Evolutionary conservation across 108 stramenopile genomes (phyloP).

Genomic region (Licmophora abbreviata): DNA sequence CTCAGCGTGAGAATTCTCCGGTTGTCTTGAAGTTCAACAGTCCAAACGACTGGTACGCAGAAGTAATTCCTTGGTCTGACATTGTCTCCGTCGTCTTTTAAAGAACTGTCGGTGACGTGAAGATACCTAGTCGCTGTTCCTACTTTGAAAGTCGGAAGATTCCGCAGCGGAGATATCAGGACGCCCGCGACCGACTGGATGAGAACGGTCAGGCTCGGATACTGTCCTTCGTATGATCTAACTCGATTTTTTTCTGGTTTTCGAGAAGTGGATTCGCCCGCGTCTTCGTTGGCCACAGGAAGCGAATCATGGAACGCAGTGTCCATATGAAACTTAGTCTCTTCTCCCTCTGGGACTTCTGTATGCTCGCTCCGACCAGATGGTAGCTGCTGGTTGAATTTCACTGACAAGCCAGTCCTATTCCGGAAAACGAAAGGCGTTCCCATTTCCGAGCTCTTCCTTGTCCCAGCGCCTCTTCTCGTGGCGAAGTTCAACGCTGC

Average conservation of each 20-base stretch:
- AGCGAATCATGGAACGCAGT: too few relatives aligned
- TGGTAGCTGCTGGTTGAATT: slow-evolving; percentile 31
- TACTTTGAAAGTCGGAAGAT: slow-evolving; percentile 44
- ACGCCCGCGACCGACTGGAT: slow-evolving; percentile 38
- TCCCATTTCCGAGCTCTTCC: slow-evolving; percentile 31
- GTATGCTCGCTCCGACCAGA: slow-evolving; percentile 13
- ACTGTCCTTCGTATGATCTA: slow-evolving; percentile 43
- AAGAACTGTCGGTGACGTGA: slow-evolving; percentile 6
- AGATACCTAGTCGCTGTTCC: slow-evolving; percentile 31
- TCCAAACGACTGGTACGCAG: slow-evolving; percentile 44
- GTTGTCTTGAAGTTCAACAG: slow-evolving; percentile 51
- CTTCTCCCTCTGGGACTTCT: slow-evolving; percentile 32
- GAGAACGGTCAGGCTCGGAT: slow-evolving; percentile 35
- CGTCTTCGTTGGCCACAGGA: slow-evolving; percentile 13
- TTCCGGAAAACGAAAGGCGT: slow-evolving; percentile 65
- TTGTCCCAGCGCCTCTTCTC: slow-evolving; percentile 32
- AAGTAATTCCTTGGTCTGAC: not conserved
- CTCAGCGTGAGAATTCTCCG: slow-evolving; percentile 54
- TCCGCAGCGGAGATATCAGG: slow-evolving; percentile 24
- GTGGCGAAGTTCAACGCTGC: slow-evolving; percentile 47
- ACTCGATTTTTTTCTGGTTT: too few relatives aligned
- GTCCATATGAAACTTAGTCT: slow-evolving; percentile 47
- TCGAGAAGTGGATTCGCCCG: not conserved
- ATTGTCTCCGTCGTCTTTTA: slow-evolving; percentile 9
- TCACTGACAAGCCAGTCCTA: slow-evolving; percentile 44